phyloP scores from a whole-genome alignment of 1,284 basidiomycete genomes.

The Amylostereum chailletii region DNA sequence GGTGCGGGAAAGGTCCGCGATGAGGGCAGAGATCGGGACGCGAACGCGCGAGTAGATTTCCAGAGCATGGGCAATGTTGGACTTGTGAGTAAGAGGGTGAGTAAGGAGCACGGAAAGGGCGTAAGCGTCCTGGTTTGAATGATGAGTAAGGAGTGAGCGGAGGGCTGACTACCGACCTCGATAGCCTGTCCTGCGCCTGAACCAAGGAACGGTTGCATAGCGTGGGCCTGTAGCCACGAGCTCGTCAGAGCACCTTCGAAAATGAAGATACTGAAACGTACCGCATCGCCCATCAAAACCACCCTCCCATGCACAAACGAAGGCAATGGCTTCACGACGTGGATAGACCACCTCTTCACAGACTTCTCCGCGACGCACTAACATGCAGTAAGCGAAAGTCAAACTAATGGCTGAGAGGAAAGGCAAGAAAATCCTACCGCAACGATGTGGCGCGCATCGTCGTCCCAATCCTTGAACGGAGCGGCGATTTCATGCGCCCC shows the following conservation, averaged over 20 bases:
- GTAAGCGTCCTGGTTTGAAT: conserved; percentile 23
- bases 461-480: conserved; percentile 31
- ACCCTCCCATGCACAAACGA: conserved; percentile 30
- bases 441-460: conserved; percentile 28
- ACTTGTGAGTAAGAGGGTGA: conserved; percentile 24
- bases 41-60: conserved; percentile 32
- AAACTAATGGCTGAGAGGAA: no score
- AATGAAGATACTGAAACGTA: conserved; percentile 12
- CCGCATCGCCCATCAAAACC: conserved; percentile 43
- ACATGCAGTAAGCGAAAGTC: background rate
- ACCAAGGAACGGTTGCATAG: conserved; percentile 45
- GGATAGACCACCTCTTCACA: conserved; percentile 40
- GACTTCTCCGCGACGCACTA: conserved; percentile 24
- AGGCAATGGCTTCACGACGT: conserved; percentile 30
- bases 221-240: conserved; percentile 33
- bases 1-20: conserved; percentile 21
- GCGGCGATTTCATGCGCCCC: conserved; percentile 17
- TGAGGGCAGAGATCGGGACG: conserved; percentile 28
- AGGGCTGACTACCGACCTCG: conserved; percentile 27
- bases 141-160: background rate
- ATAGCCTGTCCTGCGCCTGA: conserved; percentile 48
- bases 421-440: conserved; percentile 20
- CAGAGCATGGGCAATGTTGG: conserved; percentile 26
- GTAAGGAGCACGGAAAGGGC: conserved; percentile 34
- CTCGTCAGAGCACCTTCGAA: no score